Evolutionary conservation across 257 asterid genomes (phyloP).

Genomic region (Nicotiana noctiflora): DNA sequence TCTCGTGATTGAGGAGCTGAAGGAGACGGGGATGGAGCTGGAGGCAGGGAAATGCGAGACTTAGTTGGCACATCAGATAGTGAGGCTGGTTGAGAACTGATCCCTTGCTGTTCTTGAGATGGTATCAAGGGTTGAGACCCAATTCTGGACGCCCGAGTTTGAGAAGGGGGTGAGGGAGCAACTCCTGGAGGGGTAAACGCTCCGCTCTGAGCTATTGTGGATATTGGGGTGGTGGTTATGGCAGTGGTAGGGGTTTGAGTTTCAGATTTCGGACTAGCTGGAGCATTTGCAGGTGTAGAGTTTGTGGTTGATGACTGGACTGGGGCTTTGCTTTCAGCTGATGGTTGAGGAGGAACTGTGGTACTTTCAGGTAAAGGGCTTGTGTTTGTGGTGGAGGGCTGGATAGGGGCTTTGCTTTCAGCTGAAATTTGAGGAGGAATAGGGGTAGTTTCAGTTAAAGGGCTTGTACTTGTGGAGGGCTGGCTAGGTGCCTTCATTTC

Average conservation of each 20-base stretch:
- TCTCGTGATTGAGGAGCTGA: slow-evolving; percentile 24
- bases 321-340: slow-evolving; percentile 12
- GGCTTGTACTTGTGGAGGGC: too few species aligned
- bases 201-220: slow-evolving; percentile 17
- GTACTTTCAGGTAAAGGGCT: not conserved
- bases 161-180: not conserved
- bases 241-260: slow-evolving; percentile 8
- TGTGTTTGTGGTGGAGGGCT: too few species aligned
- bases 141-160: not conserved
- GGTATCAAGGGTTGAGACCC: slow-evolving; percentile 37
- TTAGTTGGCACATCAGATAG: slow-evolving; percentile 21
- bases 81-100: slow-evolving; percentile 32
- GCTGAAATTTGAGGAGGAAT: too few species aligned
- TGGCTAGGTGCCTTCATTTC: too few species aligned
- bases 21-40: slow-evolving; percentile 22
- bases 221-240: slow-evolving; percentile 1
- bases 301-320: not conserved
- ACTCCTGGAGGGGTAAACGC: slow-evolving; percentile 19
- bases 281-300: slow-evolving; percentile 12
- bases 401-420: too few species aligned
- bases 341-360: slow-evolving; percentile 1
- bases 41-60: too few species aligned
- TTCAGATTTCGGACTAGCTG: slow-evolving; percentile 9
- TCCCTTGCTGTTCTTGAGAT: slow-evolving; percentile 24
- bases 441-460: too few species aligned